Conservation (phyloP, 2,329 filamentous ascomycete species). For the Xylaria sp. region DNA sequence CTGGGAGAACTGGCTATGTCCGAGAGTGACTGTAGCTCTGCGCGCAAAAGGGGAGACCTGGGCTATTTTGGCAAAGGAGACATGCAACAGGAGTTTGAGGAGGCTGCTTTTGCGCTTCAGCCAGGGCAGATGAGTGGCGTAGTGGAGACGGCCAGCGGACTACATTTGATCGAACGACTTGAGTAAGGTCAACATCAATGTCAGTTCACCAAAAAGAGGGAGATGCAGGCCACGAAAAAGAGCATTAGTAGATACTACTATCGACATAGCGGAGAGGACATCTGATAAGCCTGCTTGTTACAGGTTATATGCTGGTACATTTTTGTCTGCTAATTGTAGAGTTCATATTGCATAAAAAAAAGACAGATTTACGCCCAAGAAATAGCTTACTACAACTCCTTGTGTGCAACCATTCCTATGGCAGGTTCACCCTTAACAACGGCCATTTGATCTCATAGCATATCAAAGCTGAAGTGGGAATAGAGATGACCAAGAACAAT, state of each 20-base stretch:
- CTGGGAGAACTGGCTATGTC: conserved; percentile 86
- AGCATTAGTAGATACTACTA: neutral
- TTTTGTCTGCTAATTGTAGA: neutral
- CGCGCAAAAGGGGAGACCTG: conserved; percentile 91
- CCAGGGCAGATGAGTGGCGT: conserved; percentile 86
- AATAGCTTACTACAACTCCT: neutral
- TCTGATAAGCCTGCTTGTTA: conserved; percentile 3
- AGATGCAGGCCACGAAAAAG: neutral
- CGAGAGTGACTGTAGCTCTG: conserved; percentile 96
- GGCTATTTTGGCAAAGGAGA: conserved; percentile 94
- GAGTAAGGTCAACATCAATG: conserved; percentile 41
- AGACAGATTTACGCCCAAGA: neutral
- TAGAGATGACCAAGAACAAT: neutral
- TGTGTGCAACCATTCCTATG: neutral
- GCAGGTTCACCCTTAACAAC: neutral
- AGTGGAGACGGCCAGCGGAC: conserved; percentile 90
- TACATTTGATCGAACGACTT: conserved; percentile 87
- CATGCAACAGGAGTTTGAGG: conserved; percentile 99
- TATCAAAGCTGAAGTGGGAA: neutral
- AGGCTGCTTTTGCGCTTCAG: conserved; percentile 90
- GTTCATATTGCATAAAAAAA: neutral
- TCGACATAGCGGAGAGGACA: neutral
- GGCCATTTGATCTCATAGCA: neutral
- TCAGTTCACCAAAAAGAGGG: neutral
- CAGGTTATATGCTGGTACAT: neutral